Evolutionary conservation across 148 eudicot genomes (phyloP), one percentile per base, ranked within the genome.

Genomic region (Cornus florida): DNA sequence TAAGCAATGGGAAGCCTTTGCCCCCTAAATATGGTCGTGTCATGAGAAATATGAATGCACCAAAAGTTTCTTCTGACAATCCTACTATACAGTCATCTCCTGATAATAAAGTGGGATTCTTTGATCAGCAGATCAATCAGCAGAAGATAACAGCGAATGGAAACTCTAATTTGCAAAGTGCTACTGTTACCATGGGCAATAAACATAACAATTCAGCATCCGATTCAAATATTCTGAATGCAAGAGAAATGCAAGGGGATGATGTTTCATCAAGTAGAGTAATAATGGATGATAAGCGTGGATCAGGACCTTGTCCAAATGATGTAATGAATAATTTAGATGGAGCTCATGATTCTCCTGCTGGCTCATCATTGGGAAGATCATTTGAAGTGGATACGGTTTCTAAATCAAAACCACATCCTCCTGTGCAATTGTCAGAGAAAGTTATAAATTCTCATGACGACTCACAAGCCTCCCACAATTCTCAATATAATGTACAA

Each of bases 21-120:
- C 97, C 97, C 64, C 99, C 98, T 69, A 96, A 93, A 79, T 96
- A 95, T 85, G 99, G 99, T 19, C 98, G 98, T 88, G 97, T 95
- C 71, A 91, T 91, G 73, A 88, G 99, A 82, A 96, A 92, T 81
- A 77, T 81, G 79, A 87, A 79, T 84, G 81, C 86, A 69, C 77
- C 90, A 72, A 93, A 91, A 79, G 75, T 79, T 53, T 76, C 87
- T 74, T 86, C 93, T 1, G 84, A 66, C 74, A 23, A 87, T 50
- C 81, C 85, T 65, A 84, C 83, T 67, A 68, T 81, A 81, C 90
- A 84, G 76, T 81, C 85, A 65, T 75, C 86, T 73, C 73, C 88
- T 24, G 90, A 86, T 77, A 90, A 85, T 76, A 87, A 87, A 82
- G 75, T 75, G 72, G 89, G 64, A 67, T 35, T 76, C 74, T 46